Base-by-base conservation (phyloP, 1,284 basidiomycete species). In the Moniliophthora roreri region DNA sequence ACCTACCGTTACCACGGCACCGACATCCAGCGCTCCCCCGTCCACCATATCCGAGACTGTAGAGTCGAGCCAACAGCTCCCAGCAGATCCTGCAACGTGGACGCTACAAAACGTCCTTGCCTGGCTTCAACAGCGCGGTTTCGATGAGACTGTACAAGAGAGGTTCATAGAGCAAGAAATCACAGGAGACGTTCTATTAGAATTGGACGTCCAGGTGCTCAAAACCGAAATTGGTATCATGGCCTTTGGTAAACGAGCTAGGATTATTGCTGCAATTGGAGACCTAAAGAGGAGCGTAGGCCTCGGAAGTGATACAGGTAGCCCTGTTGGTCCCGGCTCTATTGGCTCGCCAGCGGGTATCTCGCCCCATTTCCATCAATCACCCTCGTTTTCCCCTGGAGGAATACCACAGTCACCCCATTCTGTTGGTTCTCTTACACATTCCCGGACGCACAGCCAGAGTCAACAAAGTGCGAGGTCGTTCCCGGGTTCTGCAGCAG, bases 141-240 rank as follows among this genome's bases (percentile, higher is more conserved):
- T 98, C 60, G 94, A 96, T 61, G 80, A 88, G 51, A 77, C 81
- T 44, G 86, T 94, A 1, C 87, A 89, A 58, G 81, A 84, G 60
- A 96, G 93, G 69, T 98, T 99, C 64, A 82, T 78, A 40, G 94
- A 97, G 71, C 95, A 99, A 81, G 96, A 99, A 70, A 99, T 99
- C 56, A 92, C 94, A 0, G 96, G 97, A 13, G 97, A 99, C 63
- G 91, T 98, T 20, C 81, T 99, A 4, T 82, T 99, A 52, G 95
- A 98, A 62, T 89, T 99, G 60, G 95, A 98, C 62, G 85, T 89
- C 48, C 90, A 89, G 62, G 79, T 97, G 16, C 85, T 99, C 63
- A 98, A 98, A 74, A 77, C 74, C n/a, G 97, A 99, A 73, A 91
- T 99, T 56, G 97, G 96, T 45, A 93, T 99, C 58, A 75, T 82